Evolutionary conservation across 495 filamentous ascomycete species (phyloP).

Genomic region (Paragyromitra xinjiangensis): DNA sequence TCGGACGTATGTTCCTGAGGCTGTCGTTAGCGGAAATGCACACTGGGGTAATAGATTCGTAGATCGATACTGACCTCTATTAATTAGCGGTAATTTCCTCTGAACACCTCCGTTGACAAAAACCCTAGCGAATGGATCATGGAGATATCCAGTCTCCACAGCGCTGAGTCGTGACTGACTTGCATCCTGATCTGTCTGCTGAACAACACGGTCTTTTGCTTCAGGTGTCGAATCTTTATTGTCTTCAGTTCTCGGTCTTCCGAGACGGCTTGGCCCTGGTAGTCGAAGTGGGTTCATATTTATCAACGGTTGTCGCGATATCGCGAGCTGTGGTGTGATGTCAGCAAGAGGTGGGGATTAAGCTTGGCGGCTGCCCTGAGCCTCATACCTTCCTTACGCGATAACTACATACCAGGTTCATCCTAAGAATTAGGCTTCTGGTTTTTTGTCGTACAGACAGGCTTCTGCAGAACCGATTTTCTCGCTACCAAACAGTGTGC

Average conservation of each 20-base stretch:
- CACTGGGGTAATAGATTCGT: not conserved
- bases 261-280: conserved; percentile 29
- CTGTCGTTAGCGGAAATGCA: conserved; percentile 2
- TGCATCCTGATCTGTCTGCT: conserved; percentile 91
- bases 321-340: conserved; percentile 20
- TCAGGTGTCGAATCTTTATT: conserved; percentile 34
- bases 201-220: conserved; percentile 63
- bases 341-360: conserved; percentile 29
- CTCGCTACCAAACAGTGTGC: not conserved
- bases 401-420: not conserved
- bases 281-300: conserved; percentile 32
- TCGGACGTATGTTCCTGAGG: conserved; percentile 84
- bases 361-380: conserved; percentile 12
- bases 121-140: conserved; percentile 76
- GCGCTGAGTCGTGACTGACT: conserved; percentile 87
- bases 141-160: conserved; percentile 83
- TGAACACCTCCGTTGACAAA: conserved; percentile 64
- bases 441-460: not conserved
- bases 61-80: conserved; percentile 72
- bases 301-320: not conserved
- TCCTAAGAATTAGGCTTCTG: not conserved
- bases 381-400: not conserved
- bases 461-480: not conserved
- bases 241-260: not conserved
- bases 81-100: conserved; percentile 85